phyloP scores from a whole-genome alignment of 1,139 yeast genomes.

The Nadsonia commutata region DNA sequence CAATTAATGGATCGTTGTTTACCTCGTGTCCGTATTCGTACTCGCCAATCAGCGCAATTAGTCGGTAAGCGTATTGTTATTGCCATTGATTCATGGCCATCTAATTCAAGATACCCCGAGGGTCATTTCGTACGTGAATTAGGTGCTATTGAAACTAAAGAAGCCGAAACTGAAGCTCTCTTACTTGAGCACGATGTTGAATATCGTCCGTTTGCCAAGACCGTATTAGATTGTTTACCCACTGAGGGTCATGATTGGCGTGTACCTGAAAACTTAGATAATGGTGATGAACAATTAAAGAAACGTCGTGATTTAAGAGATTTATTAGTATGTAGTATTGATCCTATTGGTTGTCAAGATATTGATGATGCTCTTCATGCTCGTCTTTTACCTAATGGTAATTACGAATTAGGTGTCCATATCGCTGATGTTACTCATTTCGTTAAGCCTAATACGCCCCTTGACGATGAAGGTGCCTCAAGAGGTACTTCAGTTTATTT shows the following conservation, averaged over 20 bases:
- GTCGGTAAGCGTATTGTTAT: constrained; percentile 81
- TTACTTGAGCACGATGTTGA: constrained; percentile 92
- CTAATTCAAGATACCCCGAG: constrained; percentile 69
- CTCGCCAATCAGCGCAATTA: constrained; percentile 72
- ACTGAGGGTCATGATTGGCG: constrained; percentile 86
- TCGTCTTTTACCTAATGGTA: constrained; percentile 68
- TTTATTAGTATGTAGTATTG: constrained; percentile 83
- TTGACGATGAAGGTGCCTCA: constrained; percentile 92
- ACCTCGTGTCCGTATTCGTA: constrained; percentile 76
- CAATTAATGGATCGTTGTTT: constrained; percentile 77
- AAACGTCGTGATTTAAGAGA: constrained; percentile 73
- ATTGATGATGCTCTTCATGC: constrained; percentile 98
- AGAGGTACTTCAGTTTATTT: constrained; percentile 95
- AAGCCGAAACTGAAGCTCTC: constrained; percentile 94
- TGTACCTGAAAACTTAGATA: constrained; percentile 52
- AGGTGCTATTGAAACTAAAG: constrained; percentile 82
- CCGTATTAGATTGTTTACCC: constrained; percentile 86
- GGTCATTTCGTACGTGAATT: constrained; percentile 88
- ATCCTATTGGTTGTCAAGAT: constrained; percentile 97
- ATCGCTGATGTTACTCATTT: constrained; percentile 98
- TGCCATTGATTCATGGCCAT: constrained; percentile 87
- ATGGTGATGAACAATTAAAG: constrained; percentile 28
- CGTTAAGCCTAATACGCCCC: constrained; percentile 81
- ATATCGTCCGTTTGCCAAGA: constrained; percentile 86
- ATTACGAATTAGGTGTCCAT: constrained; percentile 94